These are phyloP conservation scores for Aaosphaeria arxii DNA, from an alignment of 2,329 filamentous ascomycete genomes.

Conservation along the genomic window DNA sequence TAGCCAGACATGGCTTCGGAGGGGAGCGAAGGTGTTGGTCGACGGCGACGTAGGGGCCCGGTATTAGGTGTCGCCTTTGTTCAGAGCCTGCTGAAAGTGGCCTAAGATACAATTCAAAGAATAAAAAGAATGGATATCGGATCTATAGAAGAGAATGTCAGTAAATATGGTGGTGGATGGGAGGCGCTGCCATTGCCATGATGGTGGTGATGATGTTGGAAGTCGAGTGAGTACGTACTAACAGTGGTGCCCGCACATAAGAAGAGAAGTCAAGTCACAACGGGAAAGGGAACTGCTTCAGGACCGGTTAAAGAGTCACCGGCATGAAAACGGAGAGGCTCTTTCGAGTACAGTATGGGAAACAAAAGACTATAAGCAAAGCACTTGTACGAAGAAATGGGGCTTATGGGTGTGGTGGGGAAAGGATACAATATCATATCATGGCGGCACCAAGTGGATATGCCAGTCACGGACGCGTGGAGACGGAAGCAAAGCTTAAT, in stretches of 20 bases:
- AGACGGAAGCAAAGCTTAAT: slow-evolving; percentile 21
- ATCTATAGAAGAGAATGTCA: slow-evolving; percentile 24
- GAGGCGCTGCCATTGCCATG: slow-evolving; percentile 6
- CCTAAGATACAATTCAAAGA: slow-evolving; percentile 16
- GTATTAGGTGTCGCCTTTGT: slow-evolving; percentile 25
- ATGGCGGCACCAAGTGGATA: slow-evolving; percentile 25
- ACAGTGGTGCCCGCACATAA: slow-evolving; percentile 36
- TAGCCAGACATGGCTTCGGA: slow-evolving; percentile 26
- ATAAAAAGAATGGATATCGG: slow-evolving; percentile 24
- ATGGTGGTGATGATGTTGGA: not conserved
- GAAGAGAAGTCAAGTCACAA: slow-evolving; percentile 25
- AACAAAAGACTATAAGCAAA: slow-evolving; percentile 39
- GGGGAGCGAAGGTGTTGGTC: slow-evolving; percentile 3
- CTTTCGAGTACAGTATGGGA: slow-evolving; percentile 21
- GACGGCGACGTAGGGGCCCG: slow-evolving; percentile 9
- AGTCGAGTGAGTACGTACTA: slow-evolving; percentile 23
- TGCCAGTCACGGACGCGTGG: slow-evolving; percentile 25
- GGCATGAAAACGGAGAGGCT: slow-evolving; percentile 36
- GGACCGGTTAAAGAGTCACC: slow-evolving; percentile 38
- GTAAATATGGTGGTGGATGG: slow-evolving; percentile 7
- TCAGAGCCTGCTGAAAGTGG: slow-evolving; percentile 41
- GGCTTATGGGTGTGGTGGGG: slow-evolving; percentile 11
- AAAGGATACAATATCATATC: slow-evolving; percentile 17
- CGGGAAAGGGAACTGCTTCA: slow-evolving; percentile 17
- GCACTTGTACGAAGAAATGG: slow-evolving; percentile 9